Conservation (phyloP, 192 early-diverging fungal genomes). For the Oehlia diaphana region DNA sequence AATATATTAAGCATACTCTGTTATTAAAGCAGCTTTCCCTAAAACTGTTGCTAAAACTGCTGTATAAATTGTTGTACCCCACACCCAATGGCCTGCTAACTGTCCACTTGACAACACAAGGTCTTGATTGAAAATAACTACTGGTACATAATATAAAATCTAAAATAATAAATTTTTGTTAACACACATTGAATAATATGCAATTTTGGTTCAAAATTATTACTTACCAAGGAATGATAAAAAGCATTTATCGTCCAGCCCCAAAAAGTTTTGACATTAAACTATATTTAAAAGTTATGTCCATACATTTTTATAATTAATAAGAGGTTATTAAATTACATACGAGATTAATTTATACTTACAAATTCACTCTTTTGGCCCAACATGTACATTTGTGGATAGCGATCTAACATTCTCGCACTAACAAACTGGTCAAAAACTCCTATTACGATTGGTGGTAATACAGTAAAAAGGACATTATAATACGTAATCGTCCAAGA, state of each 20-base stretch:
- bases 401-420: slow-evolving; percentile 91
- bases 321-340: background rate
- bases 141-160: slow-evolving; percentile 72
- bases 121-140: slow-evolving; percentile 66
- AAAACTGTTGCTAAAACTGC: slow-evolving; percentile 86
- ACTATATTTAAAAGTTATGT: slow-evolving; percentile 33
- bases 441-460: slow-evolving; percentile 94
- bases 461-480: slow-evolving; percentile 92
- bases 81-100: slow-evolving; percentile 85
- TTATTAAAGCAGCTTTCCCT: slow-evolving; percentile 87
- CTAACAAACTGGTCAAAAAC: slow-evolving; percentile 97
- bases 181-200: background rate
- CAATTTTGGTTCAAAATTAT: slow-evolving; percentile 28
- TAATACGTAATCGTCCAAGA: slow-evolving; percentile 96
- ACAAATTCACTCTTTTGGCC: slow-evolving; percentile 68
- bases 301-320: background rate
- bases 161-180: slow-evolving; percentile 15
- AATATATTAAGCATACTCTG: slow-evolving; percentile 53
- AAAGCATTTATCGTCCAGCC: slow-evolving; percentile 90
- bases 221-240: slow-evolving; percentile 80
- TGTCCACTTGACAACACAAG: slow-evolving; percentile 68
- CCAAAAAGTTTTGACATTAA: slow-evolving; percentile 91
- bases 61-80: slow-evolving; percentile 89
- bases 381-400: slow-evolving; percentile 96
- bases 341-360: slow-evolving; percentile 31